Conservation (phyloP, 1,284 basidiomycete species). For the Rhodotorula sp. region DNA sequence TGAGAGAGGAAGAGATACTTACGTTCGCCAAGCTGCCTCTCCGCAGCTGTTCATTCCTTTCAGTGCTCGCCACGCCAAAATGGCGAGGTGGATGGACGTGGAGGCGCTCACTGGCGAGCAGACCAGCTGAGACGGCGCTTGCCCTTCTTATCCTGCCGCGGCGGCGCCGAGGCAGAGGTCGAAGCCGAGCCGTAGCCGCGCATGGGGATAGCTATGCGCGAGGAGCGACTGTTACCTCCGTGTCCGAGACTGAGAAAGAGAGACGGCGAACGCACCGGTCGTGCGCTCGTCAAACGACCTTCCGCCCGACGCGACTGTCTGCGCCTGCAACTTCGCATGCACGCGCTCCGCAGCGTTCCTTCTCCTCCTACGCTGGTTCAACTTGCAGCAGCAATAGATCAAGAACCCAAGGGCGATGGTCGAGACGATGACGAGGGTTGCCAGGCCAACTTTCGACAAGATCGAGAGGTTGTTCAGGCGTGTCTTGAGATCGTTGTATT, state of each 20-base stretch:
- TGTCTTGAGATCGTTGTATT: constrained; percentile 10
- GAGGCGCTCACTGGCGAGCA: not conserved
- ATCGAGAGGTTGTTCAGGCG: constrained; percentile 6
- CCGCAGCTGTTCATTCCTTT: not conserved
- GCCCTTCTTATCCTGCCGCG: constrained; percentile 14
- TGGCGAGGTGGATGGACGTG: not conserved
- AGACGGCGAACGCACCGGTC: not conserved
- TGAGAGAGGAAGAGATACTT: too few species aligned
- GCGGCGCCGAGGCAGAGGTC: not conserved
- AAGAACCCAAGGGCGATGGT: constrained; percentile 9
- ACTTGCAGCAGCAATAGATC: constrained; percentile 27
- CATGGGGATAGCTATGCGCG: constrained; percentile 1
- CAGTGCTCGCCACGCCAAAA: too few species aligned
- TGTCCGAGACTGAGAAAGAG: not conserved
- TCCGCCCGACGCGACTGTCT: not conserved
- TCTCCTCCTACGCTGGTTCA: constrained; percentile 14
- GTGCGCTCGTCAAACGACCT: constrained; percentile 5
- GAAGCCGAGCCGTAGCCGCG: not conserved
- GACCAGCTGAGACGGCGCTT: constrained; percentile 6
- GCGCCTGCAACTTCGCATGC: not conserved
- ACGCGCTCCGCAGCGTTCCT: constrained; percentile 15
- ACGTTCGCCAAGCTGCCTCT: too few species aligned
- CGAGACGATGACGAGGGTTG: constrained; percentile 7
- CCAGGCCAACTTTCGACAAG: constrained; percentile 30
- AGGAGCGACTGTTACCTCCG: too few species aligned